Percentiles rank a stretch among this genome's conserved stretches.
These are phyloP conservation scores for Salix viminalis DNA, from an alignment of 345 rosid genomes.

Conservation along the genomic window DNA sequence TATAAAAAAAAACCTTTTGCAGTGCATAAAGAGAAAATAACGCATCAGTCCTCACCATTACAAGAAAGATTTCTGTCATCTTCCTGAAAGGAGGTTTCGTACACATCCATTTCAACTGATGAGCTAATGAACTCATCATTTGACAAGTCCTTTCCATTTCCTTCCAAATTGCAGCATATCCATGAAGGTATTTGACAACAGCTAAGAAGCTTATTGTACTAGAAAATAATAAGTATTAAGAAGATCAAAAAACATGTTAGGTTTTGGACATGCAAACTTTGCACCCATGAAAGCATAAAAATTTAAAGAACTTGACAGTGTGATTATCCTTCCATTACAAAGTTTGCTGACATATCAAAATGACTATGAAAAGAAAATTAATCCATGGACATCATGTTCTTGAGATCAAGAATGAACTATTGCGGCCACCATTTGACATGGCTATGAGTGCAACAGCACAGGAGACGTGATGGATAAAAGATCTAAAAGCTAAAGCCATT, in stretches of 20 bases:
- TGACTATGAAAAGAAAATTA: neutral
- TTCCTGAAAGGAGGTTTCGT: conserved; percentile 43
- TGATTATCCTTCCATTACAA: neutral
- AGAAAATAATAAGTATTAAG: conserved; percentile 16
- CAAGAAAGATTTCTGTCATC: conserved; percentile 30
- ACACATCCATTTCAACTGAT: conserved; percentile 84
- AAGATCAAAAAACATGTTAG: conserved; percentile 9
- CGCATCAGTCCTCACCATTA: conserved; percentile 40
- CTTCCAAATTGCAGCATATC: conserved; percentile 76
- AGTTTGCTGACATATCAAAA: neutral
- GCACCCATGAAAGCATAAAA: neutral
- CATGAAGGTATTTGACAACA: conserved; percentile 74
- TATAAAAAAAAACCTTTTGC: neutral
- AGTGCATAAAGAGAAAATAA: neutral
- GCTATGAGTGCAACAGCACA: neutral
- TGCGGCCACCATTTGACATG: neutral
- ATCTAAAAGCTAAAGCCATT: neutral
- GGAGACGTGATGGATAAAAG: neutral
- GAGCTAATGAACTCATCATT: conserved; percentile 51
- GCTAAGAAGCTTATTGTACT: conserved; percentile 75
- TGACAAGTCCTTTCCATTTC: conserved; percentile 50
- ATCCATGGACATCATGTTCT: neutral
- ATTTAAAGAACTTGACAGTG: neutral
- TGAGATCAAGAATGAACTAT: neutral
- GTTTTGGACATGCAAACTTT: conserved; percentile 2